phyloP scores from a whole-genome alignment of 805 yeast genomes.

The Saturnispora hagleri region DNA sequence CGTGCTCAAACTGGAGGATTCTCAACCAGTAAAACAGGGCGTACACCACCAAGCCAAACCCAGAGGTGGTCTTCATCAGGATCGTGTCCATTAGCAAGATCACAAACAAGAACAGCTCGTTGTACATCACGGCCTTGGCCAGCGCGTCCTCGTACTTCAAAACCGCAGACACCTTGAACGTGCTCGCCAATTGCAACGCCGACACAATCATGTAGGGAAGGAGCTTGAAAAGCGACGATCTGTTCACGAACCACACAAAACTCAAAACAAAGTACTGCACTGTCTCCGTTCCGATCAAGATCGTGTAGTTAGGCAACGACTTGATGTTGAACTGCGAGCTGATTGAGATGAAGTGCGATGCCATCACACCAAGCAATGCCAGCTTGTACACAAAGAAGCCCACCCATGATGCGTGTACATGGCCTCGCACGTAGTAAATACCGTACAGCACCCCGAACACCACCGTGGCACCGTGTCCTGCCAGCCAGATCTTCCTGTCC shows the following conservation, averaged over 20 bases:
- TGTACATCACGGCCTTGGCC: slow-evolving; percentile 44
- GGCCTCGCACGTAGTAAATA: slow-evolving; percentile 27
- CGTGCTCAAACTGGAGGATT: slow-evolving; percentile 44
- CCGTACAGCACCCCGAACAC: slow-evolving; percentile 33
- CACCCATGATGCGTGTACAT: slow-evolving; percentile 32
- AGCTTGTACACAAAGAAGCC: slow-evolving; percentile 47
- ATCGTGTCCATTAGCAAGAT: slow-evolving; percentile 51
- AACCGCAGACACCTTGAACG: slow-evolving; percentile 34
- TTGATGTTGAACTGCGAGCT: slow-evolving; percentile 50
- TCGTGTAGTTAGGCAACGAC: slow-evolving; percentile 49
- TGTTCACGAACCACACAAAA: slow-evolving; percentile 51
- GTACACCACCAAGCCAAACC: slow-evolving; percentile 54
- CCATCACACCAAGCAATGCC: slow-evolving; percentile 45
- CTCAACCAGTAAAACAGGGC: slow-evolving; percentile 61
- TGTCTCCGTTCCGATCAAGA: slow-evolving; percentile 63
- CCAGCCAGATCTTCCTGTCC: slow-evolving; percentile 44
- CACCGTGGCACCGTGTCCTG: slow-evolving; percentile 43
- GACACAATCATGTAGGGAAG: slow-evolving; percentile 52
- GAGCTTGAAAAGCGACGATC: slow-evolving; percentile 56
- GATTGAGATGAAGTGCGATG: slow-evolving; percentile 44
- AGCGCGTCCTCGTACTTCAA: slow-evolving; percentile 31
- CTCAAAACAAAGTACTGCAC: slow-evolving; percentile 59
- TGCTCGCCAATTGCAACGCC: slow-evolving; percentile 42
- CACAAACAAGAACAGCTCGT: slow-evolving; percentile 47
- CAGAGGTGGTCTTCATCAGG: slow-evolving; percentile 56